These are phyloP conservation scores for Globisporangium nodosum DNA, from an alignment of 352 stramenopile genomes.

Conservation along the genomic window DNA sequence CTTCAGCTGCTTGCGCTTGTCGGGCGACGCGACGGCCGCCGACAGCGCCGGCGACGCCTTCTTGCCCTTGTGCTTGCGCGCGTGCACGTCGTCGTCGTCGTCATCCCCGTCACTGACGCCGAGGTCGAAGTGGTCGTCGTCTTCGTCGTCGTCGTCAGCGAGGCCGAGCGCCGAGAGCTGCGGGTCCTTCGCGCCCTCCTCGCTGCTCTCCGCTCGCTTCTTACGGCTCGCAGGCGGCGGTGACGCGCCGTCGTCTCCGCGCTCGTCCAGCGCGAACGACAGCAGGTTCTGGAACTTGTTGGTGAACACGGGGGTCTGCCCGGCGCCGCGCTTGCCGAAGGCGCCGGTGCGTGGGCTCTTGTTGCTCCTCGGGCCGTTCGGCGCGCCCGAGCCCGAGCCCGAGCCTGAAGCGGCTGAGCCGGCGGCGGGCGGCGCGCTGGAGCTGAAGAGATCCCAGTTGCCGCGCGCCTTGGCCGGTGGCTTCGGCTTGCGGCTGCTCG, in stretches of 20 bases:
- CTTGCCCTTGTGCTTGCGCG: slow-evolving; percentile 34
- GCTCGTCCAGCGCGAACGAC: slow-evolving; percentile 61
- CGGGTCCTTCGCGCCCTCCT: slow-evolving; percentile 17
- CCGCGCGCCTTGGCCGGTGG: slow-evolving; percentile 17
- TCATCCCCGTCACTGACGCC: slow-evolving; percentile 12
- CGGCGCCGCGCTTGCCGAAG: slow-evolving; percentile 20
- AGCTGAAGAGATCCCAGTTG: slow-evolving; percentile 29
- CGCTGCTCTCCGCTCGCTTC: not conserved
- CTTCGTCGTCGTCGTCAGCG: slow-evolving; percentile 14
- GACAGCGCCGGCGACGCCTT: slow-evolving; percentile 24
- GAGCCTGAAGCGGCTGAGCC: not conserved
- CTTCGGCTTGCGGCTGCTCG: slow-evolving; percentile 38
- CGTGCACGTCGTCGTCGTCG: slow-evolving; percentile 19
- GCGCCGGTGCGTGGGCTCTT: slow-evolving; percentile 6
- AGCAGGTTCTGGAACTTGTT: slow-evolving; percentile 85
- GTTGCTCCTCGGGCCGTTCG: slow-evolving; percentile 5
- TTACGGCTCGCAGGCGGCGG: slow-evolving; percentile 1
- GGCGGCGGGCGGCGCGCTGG: not conserved
- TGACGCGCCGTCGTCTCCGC: not conserved
- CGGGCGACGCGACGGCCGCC: slow-evolving; percentile 11
- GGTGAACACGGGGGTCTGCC: slow-evolving; percentile 48
- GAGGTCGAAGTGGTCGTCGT: slow-evolving; percentile 8
- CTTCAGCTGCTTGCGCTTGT: slow-evolving; percentile 57
- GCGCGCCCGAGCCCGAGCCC: not conserved
- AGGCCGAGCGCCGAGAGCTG: slow-evolving; percentile 48